A percentile compares a stretch with the other conserved stretches of the same genome.
Conservation (phyloP, 306 rosid species). For the Medicago lupulina region DNA sequence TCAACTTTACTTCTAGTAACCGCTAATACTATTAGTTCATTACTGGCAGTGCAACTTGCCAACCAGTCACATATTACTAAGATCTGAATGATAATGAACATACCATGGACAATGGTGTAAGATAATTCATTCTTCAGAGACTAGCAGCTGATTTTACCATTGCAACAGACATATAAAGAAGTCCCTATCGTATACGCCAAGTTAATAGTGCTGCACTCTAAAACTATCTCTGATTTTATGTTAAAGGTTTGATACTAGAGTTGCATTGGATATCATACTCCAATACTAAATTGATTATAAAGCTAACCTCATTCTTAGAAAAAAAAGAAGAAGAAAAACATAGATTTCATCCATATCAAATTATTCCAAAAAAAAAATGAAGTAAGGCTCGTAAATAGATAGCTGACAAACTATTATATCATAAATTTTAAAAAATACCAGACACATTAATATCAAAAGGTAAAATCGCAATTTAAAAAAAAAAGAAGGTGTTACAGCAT, state of each 20-base stretch:
- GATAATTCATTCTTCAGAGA: constrained; percentile 23
- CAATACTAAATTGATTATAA: constrained; percentile 2
- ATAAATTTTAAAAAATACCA: not conserved
- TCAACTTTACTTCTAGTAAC: not conserved
- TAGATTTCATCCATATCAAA: not conserved
- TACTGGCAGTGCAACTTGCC: constrained; percentile 5
- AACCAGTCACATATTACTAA: constrained; percentile 1
- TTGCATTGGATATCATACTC: not conserved
- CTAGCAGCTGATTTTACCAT: not conserved
- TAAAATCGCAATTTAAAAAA: not conserved
- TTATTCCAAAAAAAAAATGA: constrained; percentile 1
- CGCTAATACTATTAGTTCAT: not conserved
- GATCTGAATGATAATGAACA: constrained; percentile 8
- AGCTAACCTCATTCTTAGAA: not conserved
- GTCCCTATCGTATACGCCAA: not conserved
- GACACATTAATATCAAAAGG: not conserved
- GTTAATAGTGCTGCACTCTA: not conserved
- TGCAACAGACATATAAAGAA: constrained; percentile 12
- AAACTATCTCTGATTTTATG: not conserved
- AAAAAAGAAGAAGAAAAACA: not conserved
- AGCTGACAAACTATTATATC: not conserved
- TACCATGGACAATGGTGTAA: constrained; percentile 17
- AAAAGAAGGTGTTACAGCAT: not conserved
- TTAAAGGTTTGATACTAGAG: not conserved
- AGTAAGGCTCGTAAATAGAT: not conserved